Evolutionary conservation across 192 early-diverging fungal genomes (phyloP).

Genomic region (Irineochytrium annulatum): DNA sequence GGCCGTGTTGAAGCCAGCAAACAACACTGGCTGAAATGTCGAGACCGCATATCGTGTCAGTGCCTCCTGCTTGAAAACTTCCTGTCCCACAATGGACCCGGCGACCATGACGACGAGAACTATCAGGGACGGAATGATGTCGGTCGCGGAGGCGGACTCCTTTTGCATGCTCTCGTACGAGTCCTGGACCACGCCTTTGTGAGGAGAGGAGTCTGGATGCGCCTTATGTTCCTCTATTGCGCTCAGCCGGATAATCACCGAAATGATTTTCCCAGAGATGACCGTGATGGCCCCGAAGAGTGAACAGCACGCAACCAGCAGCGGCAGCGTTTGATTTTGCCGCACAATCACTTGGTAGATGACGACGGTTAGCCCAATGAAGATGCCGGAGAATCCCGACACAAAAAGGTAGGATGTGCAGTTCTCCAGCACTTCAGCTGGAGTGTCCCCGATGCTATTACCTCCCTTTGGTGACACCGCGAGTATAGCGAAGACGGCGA

Average conservation of each 20-base stretch:
- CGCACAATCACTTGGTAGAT: slow-evolving; percentile 14
- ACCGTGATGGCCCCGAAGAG: slow-evolving; percentile 32
- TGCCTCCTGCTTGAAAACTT: slow-evolving; percentile 33
- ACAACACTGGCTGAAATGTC: slow-evolving; percentile 30
- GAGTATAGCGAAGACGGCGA: slow-evolving; percentile 23
- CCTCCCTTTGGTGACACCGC: slow-evolving; percentile 18
- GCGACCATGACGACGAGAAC: slow-evolving; percentile 19
- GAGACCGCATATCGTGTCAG: slow-evolving; percentile 23
- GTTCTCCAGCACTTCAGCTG: slow-evolving; percentile 10
- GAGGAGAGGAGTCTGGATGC: neutral
- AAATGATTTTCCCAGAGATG: slow-evolving; percentile 23
- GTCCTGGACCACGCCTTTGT: too few relatives aligned
- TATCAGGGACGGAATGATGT: slow-evolving; percentile 10
- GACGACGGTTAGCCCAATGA: slow-evolving; percentile 15
- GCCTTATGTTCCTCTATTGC: neutral
- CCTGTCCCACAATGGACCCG: slow-evolving; percentile 18
- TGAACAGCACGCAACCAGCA: slow-evolving; percentile 17
- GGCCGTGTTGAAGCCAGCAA: slow-evolving; percentile 30
- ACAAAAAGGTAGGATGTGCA: slow-evolving; percentile 7
- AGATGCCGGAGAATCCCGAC: slow-evolving; percentile 14
- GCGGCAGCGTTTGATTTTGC: slow-evolving; percentile 5
- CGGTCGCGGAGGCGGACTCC: slow-evolving; percentile 1
- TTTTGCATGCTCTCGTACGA: too few relatives aligned
- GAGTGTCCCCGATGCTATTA: slow-evolving; percentile 1
- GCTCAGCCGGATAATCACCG: slow-evolving; percentile 6